Evolutionary conservation across 169 alveolate genomes (phyloP), one percentile per base, ranked within the genome.

Genomic region (Eimeria tenella): DNA sequence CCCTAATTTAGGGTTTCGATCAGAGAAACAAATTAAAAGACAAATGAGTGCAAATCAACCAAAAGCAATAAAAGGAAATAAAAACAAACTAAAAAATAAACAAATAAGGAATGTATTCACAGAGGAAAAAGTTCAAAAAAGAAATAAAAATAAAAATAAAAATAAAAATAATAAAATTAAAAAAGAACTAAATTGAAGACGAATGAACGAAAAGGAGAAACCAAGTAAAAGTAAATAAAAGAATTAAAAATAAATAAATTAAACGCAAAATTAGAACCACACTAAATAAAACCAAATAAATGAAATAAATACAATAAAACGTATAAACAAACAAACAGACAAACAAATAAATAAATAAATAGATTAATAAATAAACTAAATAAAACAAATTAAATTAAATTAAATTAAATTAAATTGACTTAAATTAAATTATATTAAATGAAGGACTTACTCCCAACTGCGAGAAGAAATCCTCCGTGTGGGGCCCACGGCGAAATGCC

Each of bases 401-500:
- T 6, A 49, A 25, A 49, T 23, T 49, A 60, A 81, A 4, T 6
- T 75, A 11, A 75, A 11, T 6, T 50, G 19, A 75, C 4, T 6
- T 53, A 62, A 6, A 62, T 6, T 62, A 10, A 4, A 62, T 62
- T 62, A 62, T 17, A 62, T 6, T 62, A 62, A 62, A 62, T 6
- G n/a, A 50, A 77, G 19, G 10, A 9, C 93, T 63, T 86, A 88
- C 98, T 1, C 98, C 97, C 1, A 97, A 81, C 17, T 96, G 71
- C 5, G 98, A 97, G 95, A 96, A 97, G 90, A 97, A 96, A 58
- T 96, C 96, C 6, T 92, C 68, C 17, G 96, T 96, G 42, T 96
- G 95, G 89, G 95, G 93, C 53, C 96, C 96, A 7, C 98, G 96
- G 21, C 95, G 97, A 63, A 97, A 97, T 19, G 98, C 98, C 9